Conservation (phyloP, 2,329 filamentous ascomycete species). For the Xylaria digitata region DNA sequence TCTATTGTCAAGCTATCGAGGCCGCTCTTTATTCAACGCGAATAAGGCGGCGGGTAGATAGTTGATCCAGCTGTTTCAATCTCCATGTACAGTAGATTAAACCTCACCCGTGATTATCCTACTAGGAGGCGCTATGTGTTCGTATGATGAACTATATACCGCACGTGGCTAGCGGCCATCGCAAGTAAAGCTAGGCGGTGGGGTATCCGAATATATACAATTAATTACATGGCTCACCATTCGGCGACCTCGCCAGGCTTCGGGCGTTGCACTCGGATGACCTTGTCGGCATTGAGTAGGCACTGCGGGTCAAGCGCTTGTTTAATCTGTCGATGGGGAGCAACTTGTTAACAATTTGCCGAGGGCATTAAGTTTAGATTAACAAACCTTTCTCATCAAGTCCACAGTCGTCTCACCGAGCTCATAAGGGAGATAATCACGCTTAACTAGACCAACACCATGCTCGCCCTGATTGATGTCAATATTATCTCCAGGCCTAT, state of each 20-base stretch:
- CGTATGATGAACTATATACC: conserved; percentile 1
- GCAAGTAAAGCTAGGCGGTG: conserved; percentile 19
- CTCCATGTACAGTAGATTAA: not conserved
- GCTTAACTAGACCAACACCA: conserved; percentile 84
- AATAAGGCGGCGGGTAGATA: not conserved
- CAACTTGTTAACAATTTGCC: conserved; percentile 26
- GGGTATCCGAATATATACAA: conserved; percentile 26
- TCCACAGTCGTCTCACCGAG: conserved; percentile 80
- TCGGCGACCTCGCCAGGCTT: conserved; percentile 59
- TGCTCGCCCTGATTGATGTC: conserved; percentile 72
- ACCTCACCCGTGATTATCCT: not conserved
- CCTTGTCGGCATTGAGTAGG: conserved; percentile 76
- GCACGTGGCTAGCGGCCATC: conserved; percentile 25
- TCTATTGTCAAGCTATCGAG: not conserved
- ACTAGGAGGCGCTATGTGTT: not conserved
- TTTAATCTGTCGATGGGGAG: conserved; percentile 70
- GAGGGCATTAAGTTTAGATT: conserved; percentile 2
- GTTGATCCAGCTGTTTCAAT: not conserved
- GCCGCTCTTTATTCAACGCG: not conserved
- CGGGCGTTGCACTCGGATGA: conserved; percentile 70
- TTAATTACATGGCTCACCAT: conserved; percentile 52
- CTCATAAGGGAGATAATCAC: conserved; percentile 84
- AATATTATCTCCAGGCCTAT: conserved; percentile 1
- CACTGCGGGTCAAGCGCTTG: conserved; percentile 81
- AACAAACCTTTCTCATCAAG: conserved; percentile 79